phyloP scores from a whole-genome alignment of 2,329 filamentous ascomycete species.

The Sporothrix protearum region DNA sequence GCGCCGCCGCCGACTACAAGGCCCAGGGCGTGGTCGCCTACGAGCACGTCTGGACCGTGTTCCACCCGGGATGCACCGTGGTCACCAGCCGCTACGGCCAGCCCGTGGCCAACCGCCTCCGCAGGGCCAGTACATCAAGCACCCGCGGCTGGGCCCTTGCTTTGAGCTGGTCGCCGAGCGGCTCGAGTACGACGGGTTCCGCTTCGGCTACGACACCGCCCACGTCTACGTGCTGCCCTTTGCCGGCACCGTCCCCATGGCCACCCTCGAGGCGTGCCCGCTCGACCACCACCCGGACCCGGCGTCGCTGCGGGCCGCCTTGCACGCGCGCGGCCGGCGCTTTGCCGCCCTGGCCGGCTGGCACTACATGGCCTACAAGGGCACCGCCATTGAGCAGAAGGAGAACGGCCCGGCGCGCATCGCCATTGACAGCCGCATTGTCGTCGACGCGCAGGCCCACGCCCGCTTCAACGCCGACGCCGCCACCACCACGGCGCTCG shows the following conservation, averaged over 20 bases:
- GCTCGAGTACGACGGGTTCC: constrained; percentile 45
- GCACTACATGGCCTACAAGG: constrained; percentile 44
- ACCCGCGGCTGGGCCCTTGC: constrained; percentile 33
- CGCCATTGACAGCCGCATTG: constrained; percentile 34
- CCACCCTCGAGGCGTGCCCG: constrained; percentile 41
- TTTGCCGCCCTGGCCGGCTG: constrained; percentile 44
- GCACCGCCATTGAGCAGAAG: constrained; percentile 29
- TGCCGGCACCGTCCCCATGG: constrained; percentile 40
- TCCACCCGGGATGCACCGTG: constrained; percentile 43
- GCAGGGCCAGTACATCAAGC: constrained; percentile 35
- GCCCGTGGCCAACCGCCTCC: constrained; percentile 38
- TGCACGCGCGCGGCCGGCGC: constrained; percentile 40
- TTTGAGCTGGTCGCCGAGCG: constrained; percentile 39
- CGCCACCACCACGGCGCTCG: neutral
- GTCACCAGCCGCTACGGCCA: constrained; percentile 39
- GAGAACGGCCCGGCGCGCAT: constrained; percentile 21
- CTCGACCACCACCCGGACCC: constrained; percentile 40
- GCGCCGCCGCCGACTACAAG: constrained; percentile 46
- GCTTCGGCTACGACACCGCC: constrained; percentile 39
- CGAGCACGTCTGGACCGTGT: constrained; percentile 48
- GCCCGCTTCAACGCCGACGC: constrained; percentile 25
- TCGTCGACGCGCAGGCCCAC: constrained; percentile 34
- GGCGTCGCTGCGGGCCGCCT: constrained; percentile 34
- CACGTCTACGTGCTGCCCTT: constrained; percentile 39
- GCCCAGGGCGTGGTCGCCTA: constrained; percentile 49